Percentiles rank a stretch among this genome's conserved stretches.
Evolutionary conservation across 2,329 filamentous ascomycete genomes (phyloP).

Genomic region (Gaeumannomyces sp.): DNA sequence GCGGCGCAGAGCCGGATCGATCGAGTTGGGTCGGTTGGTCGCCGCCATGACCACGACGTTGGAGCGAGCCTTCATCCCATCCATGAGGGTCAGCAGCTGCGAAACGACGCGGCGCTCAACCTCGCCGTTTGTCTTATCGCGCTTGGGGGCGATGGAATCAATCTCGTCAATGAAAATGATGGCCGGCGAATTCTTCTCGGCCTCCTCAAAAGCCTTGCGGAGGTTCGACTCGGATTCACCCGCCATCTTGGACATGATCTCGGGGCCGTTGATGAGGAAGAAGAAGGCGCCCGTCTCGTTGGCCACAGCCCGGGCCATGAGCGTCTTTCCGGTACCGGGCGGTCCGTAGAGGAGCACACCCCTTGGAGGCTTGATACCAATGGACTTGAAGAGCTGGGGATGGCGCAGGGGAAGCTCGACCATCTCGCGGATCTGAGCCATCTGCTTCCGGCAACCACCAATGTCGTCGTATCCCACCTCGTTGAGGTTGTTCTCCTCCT

Average conservation of each 20-base stretch:
- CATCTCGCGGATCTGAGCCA: constrained; percentile 98
- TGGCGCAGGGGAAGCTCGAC: constrained; percentile 95
- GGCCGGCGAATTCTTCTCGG: constrained; percentile 97
- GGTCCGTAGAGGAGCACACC: constrained; percentile 96
- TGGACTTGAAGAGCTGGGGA: constrained; percentile 99
- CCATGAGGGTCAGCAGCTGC: constrained; percentile 92
- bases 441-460: constrained; percentile 98
- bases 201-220: constrained; percentile 98
- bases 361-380: constrained; percentile 98
- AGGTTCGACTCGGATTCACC: constrained; percentile 98
- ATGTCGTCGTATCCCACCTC: constrained; percentile 99
- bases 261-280: constrained; percentile 98
- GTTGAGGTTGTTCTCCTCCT: constrained; percentile 98
- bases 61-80: constrained; percentile 98
- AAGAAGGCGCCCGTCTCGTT: constrained; percentile 99
- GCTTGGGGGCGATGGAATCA: constrained; percentile 97
- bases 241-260: constrained; percentile 99
- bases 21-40: constrained; percentile 97
- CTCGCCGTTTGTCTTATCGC: constrained; percentile 99
- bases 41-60: constrained; percentile 99
- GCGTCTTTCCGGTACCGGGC: constrained; percentile 97
- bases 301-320: constrained; percentile 97
- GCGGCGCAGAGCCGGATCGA: constrained; percentile 93
- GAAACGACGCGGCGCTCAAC: constrained; percentile 98
- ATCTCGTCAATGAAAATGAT: constrained; percentile 99